Percentiles rank a stretch among this genome's conserved stretches.
These are phyloP conservation scores for Lagenaria siceraria DNA, from an alignment of 306 rosid species.

Conservation along the genomic window DNA sequence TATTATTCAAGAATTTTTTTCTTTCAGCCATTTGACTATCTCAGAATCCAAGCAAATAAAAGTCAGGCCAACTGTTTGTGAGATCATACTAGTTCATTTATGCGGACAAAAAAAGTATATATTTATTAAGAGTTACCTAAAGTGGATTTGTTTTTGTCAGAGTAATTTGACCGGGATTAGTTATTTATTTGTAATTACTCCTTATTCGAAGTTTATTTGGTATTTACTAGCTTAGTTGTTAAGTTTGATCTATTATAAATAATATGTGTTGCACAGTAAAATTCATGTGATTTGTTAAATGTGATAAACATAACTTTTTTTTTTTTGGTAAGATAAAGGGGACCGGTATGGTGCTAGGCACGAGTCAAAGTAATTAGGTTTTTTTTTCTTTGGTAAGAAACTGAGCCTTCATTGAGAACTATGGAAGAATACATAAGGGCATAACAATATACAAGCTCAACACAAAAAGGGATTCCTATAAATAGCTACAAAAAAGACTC, in stretches of 20 bases:
- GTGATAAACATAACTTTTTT: neutral
- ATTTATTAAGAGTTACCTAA: neutral
- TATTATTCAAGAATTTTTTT: neutral
- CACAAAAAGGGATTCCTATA: no score
- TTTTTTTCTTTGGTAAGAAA: no score
- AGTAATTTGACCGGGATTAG: neutral
- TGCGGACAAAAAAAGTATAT: neutral
- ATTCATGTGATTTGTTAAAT: neutral
- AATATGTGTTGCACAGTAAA: neutral
- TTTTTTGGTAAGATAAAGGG: neutral
- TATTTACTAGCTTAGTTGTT: neutral
- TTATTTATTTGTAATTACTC: no score
- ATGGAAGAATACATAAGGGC: no score
- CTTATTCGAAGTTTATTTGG: neutral
- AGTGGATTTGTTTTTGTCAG: neutral
- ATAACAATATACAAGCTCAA: no score
- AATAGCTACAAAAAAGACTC: no score
- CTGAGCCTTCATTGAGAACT: no score
- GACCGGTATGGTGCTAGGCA: neutral
- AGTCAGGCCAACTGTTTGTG: neutral
- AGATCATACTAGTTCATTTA: neutral
- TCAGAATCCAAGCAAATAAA: neutral
- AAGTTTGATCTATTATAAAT: neutral
- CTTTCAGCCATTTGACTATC: neutral
- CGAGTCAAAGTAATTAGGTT: neutral